These are phyloP conservation scores for Candida schatavii DNA, from an alignment of 805 yeast genomes.

Conservation along the genomic window DNA sequence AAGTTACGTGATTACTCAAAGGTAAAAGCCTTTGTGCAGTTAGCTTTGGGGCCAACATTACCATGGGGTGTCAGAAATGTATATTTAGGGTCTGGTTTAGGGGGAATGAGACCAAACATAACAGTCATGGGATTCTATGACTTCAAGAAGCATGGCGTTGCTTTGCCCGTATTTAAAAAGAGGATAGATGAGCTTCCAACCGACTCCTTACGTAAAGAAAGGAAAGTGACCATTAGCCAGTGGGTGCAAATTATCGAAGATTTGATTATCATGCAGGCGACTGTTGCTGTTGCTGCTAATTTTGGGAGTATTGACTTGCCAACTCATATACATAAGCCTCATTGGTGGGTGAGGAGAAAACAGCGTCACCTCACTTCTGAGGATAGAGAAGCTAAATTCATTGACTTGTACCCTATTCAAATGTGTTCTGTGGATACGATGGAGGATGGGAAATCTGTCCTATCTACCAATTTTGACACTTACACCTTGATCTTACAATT, in stretches of 20 bases:
- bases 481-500: slow-evolving; percentile 89
- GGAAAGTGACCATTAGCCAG: slow-evolving; percentile 64
- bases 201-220: slow-evolving; percentile 70
- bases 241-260: slow-evolving; percentile 96
- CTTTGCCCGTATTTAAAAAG: slow-evolving; percentile 20
- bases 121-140: slow-evolving; percentile 90
- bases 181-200: slow-evolving; percentile 56
- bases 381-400: slow-evolving; percentile 38
- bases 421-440: slow-evolving; percentile 83
- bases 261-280: slow-evolving; percentile 79
- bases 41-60: slow-evolving; percentile 80
- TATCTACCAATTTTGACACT: slow-evolving; percentile 92
- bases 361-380: background rate
- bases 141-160: slow-evolving; percentile 41
- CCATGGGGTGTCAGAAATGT: slow-evolving; percentile 96
- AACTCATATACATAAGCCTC: slow-evolving; percentile 24
- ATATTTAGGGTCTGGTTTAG: slow-evolving; percentile 90
- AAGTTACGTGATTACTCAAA: slow-evolving; percentile 73
- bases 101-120: slow-evolving; percentile 97
- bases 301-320: slow-evolving; percentile 72
- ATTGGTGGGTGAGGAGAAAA: slow-evolving; percentile 12
- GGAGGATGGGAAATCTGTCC: slow-evolving; percentile 61
- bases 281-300: slow-evolving; percentile 92
- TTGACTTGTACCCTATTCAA: slow-evolving; percentile 94
- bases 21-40: slow-evolving; percentile 92